phyloP scores from a whole-genome alignment of 768 basidiomycete genomes.

The Boletus insuetus region DNA sequence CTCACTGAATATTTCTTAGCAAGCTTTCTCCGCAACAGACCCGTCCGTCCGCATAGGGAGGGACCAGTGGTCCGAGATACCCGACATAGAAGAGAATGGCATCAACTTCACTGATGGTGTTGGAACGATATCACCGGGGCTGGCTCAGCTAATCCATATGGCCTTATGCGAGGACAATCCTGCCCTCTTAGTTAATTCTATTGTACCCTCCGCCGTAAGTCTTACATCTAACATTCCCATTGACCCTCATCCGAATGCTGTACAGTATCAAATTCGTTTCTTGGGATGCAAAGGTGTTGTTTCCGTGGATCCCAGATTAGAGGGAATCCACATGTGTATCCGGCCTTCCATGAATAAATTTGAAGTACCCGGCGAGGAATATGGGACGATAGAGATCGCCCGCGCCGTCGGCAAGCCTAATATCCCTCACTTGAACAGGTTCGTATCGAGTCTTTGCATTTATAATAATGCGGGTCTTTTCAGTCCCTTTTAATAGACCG shows the following conservation, averaged over 20 bases:
- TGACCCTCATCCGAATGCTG: neutral
- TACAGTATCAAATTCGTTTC: constrained; percentile 79
- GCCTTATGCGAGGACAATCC: constrained; percentile 46
- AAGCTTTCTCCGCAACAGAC: constrained; percentile 82
- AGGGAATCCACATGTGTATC: constrained; percentile 64
- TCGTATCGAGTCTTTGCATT: constrained; percentile 31
- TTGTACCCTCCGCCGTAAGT: constrained; percentile 63
- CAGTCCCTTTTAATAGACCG: constrained; percentile 41
- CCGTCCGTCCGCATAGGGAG: constrained; percentile 57
- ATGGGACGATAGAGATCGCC: constrained; percentile 73
- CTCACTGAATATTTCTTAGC: constrained; percentile 31
- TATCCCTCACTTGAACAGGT: constrained; percentile 72
- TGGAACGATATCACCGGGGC: constrained; percentile 66
- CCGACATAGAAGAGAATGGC: constrained; percentile 48
- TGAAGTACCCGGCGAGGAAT: constrained; percentile 42
- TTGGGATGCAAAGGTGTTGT: constrained; percentile 85
- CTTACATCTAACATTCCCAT: neutral
- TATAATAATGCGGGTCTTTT: neutral
- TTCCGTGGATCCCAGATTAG: constrained; percentile 52
- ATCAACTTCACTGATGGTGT: constrained; percentile 73
- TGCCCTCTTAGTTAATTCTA: constrained; percentile 29
- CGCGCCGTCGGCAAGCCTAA: constrained; percentile 59
- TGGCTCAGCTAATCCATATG: constrained; percentile 60
- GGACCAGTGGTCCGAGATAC: constrained; percentile 61
- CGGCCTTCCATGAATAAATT: constrained; percentile 79